Conservation (phyloP, 345 rosid species). For the Mallotus nudiflorus region DNA sequence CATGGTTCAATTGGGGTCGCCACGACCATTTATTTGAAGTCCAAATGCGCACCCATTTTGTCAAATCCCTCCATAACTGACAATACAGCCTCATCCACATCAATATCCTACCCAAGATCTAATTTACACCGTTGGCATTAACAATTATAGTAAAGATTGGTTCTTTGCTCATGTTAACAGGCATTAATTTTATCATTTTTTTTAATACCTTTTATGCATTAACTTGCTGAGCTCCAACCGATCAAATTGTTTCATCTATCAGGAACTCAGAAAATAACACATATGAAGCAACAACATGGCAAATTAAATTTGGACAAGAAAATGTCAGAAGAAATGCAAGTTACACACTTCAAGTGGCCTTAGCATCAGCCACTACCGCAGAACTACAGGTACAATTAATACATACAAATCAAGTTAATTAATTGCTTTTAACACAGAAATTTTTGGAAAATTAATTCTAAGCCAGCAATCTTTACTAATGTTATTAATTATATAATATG, state of each 20-base stretch:
- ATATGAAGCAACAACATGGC: conserved; percentile 61
- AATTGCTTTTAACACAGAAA: too few species aligned
- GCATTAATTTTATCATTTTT: conserved; percentile 25
- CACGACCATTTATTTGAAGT: too few species aligned
- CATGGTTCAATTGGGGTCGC: too few species aligned
- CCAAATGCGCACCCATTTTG: too few species aligned
- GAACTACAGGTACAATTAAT: conserved; percentile 42
- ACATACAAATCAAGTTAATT: too few species aligned
- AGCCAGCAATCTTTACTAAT: neutral
- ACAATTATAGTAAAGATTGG: conserved; percentile 59
- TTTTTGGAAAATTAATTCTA: too few species aligned
- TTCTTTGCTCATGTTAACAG: conserved; percentile 78
- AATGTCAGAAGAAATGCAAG: conserved; percentile 28
- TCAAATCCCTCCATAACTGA: too few species aligned
- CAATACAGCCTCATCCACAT: too few species aligned
- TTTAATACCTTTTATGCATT: neutral
- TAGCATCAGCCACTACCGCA: conserved; percentile 61
- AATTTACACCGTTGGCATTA: conserved; percentile 41
- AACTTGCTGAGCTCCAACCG: too few species aligned
- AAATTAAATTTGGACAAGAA: conserved; percentile 46
- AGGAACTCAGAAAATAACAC: conserved; percentile 42
- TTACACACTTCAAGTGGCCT: conserved; percentile 67
- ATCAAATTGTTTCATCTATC: neutral
- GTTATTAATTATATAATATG: too few species aligned
- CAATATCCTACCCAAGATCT: conserved; percentile 57